Evolutionary conservation across 768 basidiomycete species (phyloP).

Genomic region (Lentinula detonsa): DNA sequence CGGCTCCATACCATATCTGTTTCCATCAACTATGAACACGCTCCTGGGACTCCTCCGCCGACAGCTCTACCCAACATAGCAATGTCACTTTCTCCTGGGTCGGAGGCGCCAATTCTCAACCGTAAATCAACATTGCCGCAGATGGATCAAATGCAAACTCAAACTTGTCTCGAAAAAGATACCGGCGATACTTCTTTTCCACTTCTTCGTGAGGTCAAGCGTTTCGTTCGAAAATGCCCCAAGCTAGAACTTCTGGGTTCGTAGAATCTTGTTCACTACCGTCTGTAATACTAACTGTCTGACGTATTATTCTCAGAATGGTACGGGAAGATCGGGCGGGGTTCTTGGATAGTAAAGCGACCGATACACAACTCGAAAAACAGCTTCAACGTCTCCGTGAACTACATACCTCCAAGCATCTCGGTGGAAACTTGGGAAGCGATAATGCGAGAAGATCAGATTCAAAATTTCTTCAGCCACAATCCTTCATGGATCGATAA

Average conservation of each 20-base stretch:
- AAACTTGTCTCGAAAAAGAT: slow-evolving; percentile 13
- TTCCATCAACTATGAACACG: slow-evolving; percentile 21
- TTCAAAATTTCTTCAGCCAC: slow-evolving; percentile 5
- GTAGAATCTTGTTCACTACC: background rate
- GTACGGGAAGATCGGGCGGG: slow-evolving; percentile 28
- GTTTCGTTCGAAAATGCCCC: slow-evolving; percentile 29
- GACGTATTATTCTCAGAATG: slow-evolving; percentile 19
- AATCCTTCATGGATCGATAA: background rate
- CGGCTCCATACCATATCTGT: slow-evolving; percentile 24
- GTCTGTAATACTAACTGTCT: background rate
- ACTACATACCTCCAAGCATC: slow-evolving; percentile 20
- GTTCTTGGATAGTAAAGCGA: slow-evolving; percentile 22
- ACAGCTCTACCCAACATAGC: slow-evolving; percentile 5
- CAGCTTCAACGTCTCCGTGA: slow-evolving; percentile 24
- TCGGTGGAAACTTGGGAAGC: slow-evolving; percentile 16
- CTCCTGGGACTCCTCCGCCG: slow-evolving; percentile 23
- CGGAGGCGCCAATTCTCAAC: slow-evolving; percentile 10
- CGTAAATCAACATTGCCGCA: slow-evolving; percentile 21
- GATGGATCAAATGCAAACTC: slow-evolving; percentile 21
- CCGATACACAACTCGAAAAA: slow-evolving; percentile 19
- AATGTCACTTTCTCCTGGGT: background rate
- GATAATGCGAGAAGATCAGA: slow-evolving; percentile 10
- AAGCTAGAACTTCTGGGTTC: slow-evolving; percentile 23
- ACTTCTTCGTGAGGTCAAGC: slow-evolving; percentile 27
- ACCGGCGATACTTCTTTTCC: slow-evolving; percentile 27